Base-by-base conservation (phyloP, 2,329 filamentous ascomycete species). In the Fusarium lateritium region DNA sequence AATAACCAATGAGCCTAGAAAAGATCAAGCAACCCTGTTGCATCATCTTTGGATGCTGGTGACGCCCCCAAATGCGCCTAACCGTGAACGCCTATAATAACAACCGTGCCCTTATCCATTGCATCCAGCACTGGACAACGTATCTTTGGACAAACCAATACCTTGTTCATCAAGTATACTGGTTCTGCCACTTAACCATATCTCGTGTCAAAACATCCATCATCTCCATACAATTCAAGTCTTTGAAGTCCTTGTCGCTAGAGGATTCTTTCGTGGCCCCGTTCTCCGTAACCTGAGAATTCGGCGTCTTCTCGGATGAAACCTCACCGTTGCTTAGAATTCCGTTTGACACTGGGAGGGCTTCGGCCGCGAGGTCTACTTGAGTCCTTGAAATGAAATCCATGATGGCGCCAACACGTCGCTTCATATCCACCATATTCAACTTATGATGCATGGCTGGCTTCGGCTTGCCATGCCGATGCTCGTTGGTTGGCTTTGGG, bases 381-480 rank as follows among this genome's bases (percentile, higher is more conserved):
- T 98, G 94, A 59, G 94, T 95, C 70, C 93, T 89, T 6, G 92
- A 91, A 67, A 98, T 97, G 76, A 95, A 98, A 72, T 96, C 94
- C 62, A 97, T 86, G 76, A 98, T 97, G 21, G 88, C 92, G 6
- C 92, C 88, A 7, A 94, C 93, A 11, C 94, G 91, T 69, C 92
- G 89, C 80, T 92, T 93, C 89, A 97, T 94, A 76, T 97, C 94
- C 62, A 91, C 91, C 90, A 97, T 92, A 28, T 90, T 94, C 59
- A 94, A 88, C 77, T 92, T 94, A 70, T 86, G 89, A 78, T 86
- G 87, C 50, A 84, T 83, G 59, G 82, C 72, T 5, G 75, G 79
- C 72, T 87, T 87, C 33, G 82, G 80, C 73, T 88, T 89, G 60
- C 77, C 75, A 46, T 86, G 83, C 69, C 90, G 91, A 70, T 84